phyloP scores from a whole-genome alignment of 176 grass and related monocot genomes.

The Avena insularis region DNA sequence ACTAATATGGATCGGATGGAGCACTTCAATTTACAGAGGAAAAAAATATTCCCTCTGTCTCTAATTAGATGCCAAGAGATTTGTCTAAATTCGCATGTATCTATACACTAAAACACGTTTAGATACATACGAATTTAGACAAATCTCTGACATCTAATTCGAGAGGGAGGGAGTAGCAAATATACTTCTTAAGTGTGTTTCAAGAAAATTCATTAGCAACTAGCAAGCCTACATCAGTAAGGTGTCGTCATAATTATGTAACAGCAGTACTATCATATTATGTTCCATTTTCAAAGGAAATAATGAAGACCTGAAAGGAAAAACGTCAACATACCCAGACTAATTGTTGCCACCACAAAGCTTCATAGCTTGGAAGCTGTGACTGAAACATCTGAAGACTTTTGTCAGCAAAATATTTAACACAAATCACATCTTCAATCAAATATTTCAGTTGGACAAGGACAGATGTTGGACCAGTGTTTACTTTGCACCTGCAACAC shows the following conservation, averaged over 20 bases:
- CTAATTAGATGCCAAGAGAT: too few species aligned
- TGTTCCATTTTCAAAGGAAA: slow-evolving; percentile 19
- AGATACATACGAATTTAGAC: too few species aligned
- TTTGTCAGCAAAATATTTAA: neutral
- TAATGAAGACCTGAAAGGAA: neutral
- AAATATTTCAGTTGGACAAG: slow-evolving; percentile 1
- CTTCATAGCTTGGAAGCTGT: neutral
- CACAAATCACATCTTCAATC: neutral
- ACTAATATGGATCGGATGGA: too few species aligned
- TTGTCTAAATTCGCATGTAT: too few species aligned
- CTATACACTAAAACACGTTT: too few species aligned
- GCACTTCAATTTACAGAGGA: too few species aligned
- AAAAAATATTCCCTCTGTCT: too few species aligned
- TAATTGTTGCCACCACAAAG: neutral
- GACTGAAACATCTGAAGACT: slow-evolving; percentile 30
- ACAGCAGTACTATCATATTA: neutral
- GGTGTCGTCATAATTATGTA: neutral
- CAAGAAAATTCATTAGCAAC: too few species aligned
- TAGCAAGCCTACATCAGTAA: neutral
- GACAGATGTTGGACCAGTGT: neutral
- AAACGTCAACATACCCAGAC: slow-evolving; percentile 10
- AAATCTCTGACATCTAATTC: too few species aligned
- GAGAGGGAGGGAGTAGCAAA: too few species aligned
- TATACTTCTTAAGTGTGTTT: too few species aligned
- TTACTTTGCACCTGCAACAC: neutral